Evolutionary conservation across 441 rosid species (phyloP).

Genomic region (Manihot esculenta): DNA sequence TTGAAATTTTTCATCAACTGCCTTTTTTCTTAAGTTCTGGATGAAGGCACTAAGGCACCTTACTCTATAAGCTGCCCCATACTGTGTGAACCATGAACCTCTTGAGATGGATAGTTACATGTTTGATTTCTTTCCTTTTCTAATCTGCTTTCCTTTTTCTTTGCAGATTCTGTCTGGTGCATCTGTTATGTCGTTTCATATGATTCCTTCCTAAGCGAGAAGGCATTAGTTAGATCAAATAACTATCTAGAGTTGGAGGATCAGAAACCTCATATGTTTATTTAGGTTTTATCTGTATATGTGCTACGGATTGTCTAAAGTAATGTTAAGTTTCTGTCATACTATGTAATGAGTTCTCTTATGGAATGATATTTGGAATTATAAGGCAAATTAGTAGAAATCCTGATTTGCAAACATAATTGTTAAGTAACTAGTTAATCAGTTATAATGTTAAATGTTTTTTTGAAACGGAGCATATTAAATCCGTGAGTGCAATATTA

Average conservation of each 20-base stretch:
- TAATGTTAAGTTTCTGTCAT: background rate
- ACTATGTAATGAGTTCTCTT: background rate
- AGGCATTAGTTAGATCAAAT: background rate
- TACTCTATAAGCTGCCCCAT: background rate
- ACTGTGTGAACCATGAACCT: too few relatives aligned
- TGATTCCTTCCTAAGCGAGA: background rate
- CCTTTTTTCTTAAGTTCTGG: background rate
- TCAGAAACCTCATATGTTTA: too few relatives aligned
- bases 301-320: background rate
- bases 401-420: background rate
- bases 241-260: background rate
- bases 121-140: background rate
- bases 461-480: too few relatives aligned
- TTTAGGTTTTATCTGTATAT: background rate
- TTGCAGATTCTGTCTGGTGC: conserved; percentile 15
- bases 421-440: too few relatives aligned
- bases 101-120: background rate
- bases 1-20: background rate
- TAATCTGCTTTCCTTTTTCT: background rate
- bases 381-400: background rate
- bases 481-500: too few relatives aligned
- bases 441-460: too few relatives aligned
- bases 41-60: too few relatives aligned
- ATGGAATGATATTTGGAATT: background rate
- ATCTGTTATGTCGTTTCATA: background rate